Percentiles rank a stretch among this genome's conserved stretches.
Evolutionary conservation across 2,329 filamentous ascomycete genomes (phyloP).

Genomic region (Pseudogymnoascus destructans): DNA sequence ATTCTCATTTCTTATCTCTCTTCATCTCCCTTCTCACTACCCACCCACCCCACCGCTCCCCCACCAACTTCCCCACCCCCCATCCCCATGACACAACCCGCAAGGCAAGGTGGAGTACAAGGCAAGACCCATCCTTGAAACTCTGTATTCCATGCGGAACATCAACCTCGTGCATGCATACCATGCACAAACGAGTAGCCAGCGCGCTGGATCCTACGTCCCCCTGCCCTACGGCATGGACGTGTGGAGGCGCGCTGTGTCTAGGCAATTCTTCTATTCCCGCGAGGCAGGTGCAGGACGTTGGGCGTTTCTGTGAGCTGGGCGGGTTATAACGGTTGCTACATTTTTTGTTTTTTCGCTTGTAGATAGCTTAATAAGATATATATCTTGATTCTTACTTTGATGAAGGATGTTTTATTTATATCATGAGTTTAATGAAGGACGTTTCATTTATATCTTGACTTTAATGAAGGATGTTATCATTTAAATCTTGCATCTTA

Average conservation of each 20-base stretch:
- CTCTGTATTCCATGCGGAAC: slow-evolving; percentile 67
- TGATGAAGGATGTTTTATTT: no score
- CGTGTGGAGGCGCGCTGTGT: background rate
- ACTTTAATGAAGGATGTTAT: background rate
- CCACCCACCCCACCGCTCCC: background rate
- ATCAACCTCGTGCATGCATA: slow-evolving; percentile 27
- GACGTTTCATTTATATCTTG: no score
- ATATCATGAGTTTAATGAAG: no score
- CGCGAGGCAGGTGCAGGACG: background rate
- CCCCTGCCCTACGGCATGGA: background rate
- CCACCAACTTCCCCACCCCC: background rate
- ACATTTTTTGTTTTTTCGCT: background rate
- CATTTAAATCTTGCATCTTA: background rate
- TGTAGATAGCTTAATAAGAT: background rate
- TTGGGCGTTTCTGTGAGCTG: background rate
- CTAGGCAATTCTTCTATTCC: slow-evolving; percentile 2
- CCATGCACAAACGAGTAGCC: background rate
- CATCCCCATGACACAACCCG: slow-evolving; percentile 30
- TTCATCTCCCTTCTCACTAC: background rate
- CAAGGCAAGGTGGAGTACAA: slow-evolving; percentile 66
- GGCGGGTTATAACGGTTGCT: background rate
- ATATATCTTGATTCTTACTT: no score
- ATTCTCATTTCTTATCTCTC: background rate
- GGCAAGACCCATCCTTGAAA: slow-evolving; percentile 60
- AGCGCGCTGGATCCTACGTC: background rate